Evolutionary conservation across 2,329 filamentous ascomycete species (phyloP), one percentile per base, ranked within the genome.

Genomic region (Cladosporium colombiae): DNA sequence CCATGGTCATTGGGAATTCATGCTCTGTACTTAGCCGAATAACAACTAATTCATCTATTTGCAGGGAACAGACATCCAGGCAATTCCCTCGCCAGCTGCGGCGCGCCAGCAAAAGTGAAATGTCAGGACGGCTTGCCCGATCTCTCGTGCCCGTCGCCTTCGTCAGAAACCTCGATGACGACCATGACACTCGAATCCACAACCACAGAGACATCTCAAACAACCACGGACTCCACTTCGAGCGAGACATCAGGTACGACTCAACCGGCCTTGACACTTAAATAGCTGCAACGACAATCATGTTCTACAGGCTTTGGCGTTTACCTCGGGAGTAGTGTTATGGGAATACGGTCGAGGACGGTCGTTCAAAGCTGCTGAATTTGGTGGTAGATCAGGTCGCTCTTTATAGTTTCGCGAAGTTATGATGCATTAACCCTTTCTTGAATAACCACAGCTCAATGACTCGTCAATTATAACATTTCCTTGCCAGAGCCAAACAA

Each of bases 61-160:
- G n/a, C n/a, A n/a, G 58, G 44, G 58, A 61, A 61, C 13, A 46
- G 58, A 18, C 58, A 61, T 7, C 58, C 58, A 14, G 58, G 46
- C 13, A 21, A 49, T 21, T 33, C 52, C 33, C 52, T 61, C 44
- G 46, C 49, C 21, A 27, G 37, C 29, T 61, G 58, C 44, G 40
- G 27, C 10, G 50, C 50, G 5, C 27, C 27, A 29, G 13, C 40
- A 31, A 50, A 50, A 16, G n/a, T 33, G 8, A 35, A 50, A 11
- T n/a, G 44, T 10, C 58, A 50, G 27, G 44, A 52, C 37, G 37
- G 31, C 44, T 23, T 61, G 5, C 58, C 58, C 18, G 58, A 61
- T n/a, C 58, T 61, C 10, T 50, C 58, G 2, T 61, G 58, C 44
- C 27, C 46, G 18, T 44, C 35, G n/a, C 56, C 56, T 25, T 14